A percentile compares a stretch with the other conserved stretches of the same genome.
phyloP scores from a whole-genome alignment of 2,329 filamentous ascomycete species.

The Simplicillium sp. region DNA sequence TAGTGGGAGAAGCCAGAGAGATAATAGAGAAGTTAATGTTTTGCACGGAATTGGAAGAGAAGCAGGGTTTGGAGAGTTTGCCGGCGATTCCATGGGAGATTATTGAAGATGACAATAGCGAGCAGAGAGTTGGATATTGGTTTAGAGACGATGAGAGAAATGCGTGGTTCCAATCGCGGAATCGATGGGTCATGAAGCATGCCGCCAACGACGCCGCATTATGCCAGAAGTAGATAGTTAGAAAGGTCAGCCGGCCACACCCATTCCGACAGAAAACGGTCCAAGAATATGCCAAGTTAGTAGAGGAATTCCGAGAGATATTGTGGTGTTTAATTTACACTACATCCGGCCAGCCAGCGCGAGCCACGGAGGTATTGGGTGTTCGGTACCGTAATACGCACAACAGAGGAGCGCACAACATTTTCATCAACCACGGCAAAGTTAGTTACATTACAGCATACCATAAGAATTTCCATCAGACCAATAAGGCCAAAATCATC shows the following conservation, averaged over 20 bases:
- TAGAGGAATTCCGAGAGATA: constrained; percentile 5
- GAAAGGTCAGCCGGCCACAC: not conserved
- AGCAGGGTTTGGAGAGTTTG: not conserved
- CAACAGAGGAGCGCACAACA: constrained; percentile 7
- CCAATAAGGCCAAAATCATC: constrained; percentile 14
- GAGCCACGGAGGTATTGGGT: constrained; percentile 3
- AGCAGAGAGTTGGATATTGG: constrained; percentile 1
- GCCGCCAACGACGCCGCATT: not conserved
- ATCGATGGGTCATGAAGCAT: not conserved
- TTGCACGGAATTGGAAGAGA: not conserved
- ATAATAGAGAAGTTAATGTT: constrained; percentile 3
- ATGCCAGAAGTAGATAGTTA: not conserved
- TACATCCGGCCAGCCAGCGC: constrained; percentile 1
- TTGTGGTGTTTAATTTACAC: constrained; percentile 8
- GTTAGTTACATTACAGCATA: constrained; percentile 13
- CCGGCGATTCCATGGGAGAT: constrained; percentile 1
- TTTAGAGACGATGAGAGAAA: constrained; percentile 5
- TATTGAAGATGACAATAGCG: constrained; percentile 5
- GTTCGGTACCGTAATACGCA: constrained; percentile 5
- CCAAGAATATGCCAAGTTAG: not conserved
- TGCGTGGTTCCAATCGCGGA: not conserved
- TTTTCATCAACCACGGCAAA: constrained; percentile 5
- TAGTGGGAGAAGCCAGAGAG: not conserved
- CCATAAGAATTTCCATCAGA: constrained; percentile 12
- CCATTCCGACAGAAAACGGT: not conserved